Evolutionary conservation across 495 filamentous ascomycete genomes (phyloP).

Genomic region (Choiromyces venosus): DNA sequence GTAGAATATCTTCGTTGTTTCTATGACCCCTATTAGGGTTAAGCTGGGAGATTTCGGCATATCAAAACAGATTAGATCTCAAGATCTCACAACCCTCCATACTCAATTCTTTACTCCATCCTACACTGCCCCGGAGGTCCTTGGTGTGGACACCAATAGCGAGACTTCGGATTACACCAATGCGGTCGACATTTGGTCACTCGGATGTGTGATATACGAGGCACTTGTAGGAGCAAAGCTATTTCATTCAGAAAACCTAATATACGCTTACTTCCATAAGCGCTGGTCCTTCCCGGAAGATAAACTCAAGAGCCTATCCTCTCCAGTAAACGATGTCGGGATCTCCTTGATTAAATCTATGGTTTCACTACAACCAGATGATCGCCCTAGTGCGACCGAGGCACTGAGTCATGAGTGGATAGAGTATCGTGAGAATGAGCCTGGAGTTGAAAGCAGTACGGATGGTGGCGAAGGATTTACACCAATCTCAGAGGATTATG

Average conservation of each 20-base stretch:
- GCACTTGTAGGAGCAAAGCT: neutral
- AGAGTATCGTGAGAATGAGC: too few relatives aligned
- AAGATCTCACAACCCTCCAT: conserved; percentile 1
- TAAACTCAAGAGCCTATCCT: neutral
- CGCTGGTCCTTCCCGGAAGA: neutral
- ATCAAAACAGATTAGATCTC: conserved; percentile 1
- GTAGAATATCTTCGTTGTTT: conserved; percentile 15
- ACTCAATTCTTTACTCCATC: conserved; percentile 9
- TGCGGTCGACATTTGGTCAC: conserved; percentile 22
- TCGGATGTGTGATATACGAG: conserved; percentile 19
- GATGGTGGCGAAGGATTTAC: too few relatives aligned
- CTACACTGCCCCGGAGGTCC: conserved; percentile 21
- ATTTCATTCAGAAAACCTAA: neutral
- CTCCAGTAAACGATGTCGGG: neutral
- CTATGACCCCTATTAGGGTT: conserved; percentile 4
- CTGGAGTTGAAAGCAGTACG: neutral
- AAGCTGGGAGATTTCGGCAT: conserved; percentile 20
- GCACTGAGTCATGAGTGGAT: neutral
- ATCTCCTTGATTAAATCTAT: neutral
- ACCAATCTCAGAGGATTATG: too few relatives aligned
- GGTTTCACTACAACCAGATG: neutral
- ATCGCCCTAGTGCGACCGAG: neutral
- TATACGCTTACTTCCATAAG: neutral
- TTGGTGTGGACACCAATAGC: conserved; percentile 2
- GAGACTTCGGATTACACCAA: conserved; percentile 20